Conservation (phyloP, 1,139 yeast genomes). For the Pichia cactophila region DNA sequence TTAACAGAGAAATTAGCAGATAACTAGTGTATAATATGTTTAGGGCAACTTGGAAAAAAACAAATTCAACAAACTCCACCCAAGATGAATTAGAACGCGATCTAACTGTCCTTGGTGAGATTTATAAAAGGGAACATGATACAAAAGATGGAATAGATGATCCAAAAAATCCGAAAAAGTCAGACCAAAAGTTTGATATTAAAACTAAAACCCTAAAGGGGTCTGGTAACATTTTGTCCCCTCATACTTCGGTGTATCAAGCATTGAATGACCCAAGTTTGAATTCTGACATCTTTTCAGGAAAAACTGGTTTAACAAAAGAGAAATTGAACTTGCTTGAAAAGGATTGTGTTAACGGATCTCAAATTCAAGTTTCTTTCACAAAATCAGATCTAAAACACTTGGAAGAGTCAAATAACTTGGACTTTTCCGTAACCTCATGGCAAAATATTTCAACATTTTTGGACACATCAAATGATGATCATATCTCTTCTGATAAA, state of each 20-base stretch:
- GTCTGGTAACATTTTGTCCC: slow-evolving; percentile 19
- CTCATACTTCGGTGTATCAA: slow-evolving; percentile 26
- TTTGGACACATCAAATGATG: slow-evolving; percentile 1
- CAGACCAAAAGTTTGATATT: not conserved
- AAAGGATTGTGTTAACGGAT: not conserved
- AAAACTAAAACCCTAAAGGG: not conserved
- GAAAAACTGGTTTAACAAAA: not conserved
- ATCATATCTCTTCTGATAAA: not conserved
- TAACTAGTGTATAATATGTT: not conserved
- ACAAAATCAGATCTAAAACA: not conserved
- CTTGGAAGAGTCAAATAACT: not conserved
- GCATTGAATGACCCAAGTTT: slow-evolving; percentile 27
- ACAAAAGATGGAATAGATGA: not conserved
- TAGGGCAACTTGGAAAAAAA: not conserved
- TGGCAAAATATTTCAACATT: slow-evolving; percentile 20
- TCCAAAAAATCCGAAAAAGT: not conserved
- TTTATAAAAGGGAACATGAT: not conserved
- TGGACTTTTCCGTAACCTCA: slow-evolving; percentile 24
- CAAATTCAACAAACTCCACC: not conserved
- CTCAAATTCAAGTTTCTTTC: slow-evolving; percentile 7
- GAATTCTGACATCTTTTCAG: slow-evolving; percentile 14
- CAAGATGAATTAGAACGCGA: not conserved
- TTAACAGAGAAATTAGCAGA: too few species aligned
- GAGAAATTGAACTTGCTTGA: not conserved
- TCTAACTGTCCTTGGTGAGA: not conserved